Evolutionary conservation across 441 rosid species (phyloP), one percentile per base, ranked within the genome.

Genomic region (Bruguiera hainesii): DNA sequence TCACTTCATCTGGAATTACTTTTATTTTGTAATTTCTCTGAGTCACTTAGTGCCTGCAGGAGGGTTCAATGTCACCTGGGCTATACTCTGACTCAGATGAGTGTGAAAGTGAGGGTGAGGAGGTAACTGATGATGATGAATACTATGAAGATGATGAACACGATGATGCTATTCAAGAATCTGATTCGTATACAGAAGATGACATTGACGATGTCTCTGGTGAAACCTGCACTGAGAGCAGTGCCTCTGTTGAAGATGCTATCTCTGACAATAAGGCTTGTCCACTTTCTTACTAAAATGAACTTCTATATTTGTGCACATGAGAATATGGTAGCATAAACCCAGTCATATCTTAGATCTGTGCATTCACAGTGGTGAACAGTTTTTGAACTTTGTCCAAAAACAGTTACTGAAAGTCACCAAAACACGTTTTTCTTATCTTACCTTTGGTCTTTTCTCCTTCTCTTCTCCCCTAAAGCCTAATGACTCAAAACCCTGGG

Each of bases 81-180:
- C 74, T 89, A 70, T 91, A 93, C 76, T 85, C 97, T 31, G 97
- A 90, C 64, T 79, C 91, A 8, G 97, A 90, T 30, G 94, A 85
- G 70, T 87, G 88, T 64, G 93, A 86, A 68, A 90, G 89, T 76
- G 98, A 81, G 75, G 85, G 83, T 67, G 99, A 88, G 79, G 96
- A 84, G 74, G 91, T 82, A 63, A 80, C 88, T 28, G 96, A 96
- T 78, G 98, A 91, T 71, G 95, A 88, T 72, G 96, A 82, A 60
- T 90, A 84, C 71, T 84, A 88, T 70, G 97, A 86, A 56, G 97
- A 91, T 21, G 89, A 78, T 75, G 76, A 86, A 28, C 55, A 73
- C 5, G 88, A 82, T 67, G 83, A 82, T 67, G 80, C 55, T 73
- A 46, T 82, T 39, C 66, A 77, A 60, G 82, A 68, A 21, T 83